Conservation (phyloP, 2,329 filamentous ascomycete genomes). For the Neophaeococcomyces mojaviensis region DNA sequence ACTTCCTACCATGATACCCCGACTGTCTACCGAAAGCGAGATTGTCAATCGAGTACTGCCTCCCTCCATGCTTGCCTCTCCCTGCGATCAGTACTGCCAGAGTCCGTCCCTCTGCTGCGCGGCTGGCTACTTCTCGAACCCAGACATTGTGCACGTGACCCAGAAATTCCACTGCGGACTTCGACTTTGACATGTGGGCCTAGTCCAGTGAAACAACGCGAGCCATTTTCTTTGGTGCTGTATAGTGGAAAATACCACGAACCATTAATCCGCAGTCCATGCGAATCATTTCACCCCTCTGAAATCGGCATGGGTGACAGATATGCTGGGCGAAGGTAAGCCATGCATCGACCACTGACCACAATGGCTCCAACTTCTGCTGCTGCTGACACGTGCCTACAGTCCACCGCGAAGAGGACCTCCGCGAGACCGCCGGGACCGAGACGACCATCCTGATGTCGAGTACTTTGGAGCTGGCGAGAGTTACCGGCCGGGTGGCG, state of each 20-base stretch:
- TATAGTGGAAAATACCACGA: too few relatives aligned
- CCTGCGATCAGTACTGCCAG: too few relatives aligned
- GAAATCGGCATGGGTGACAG: slow-evolving; percentile 4
- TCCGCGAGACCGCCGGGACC: slow-evolving; percentile 19
- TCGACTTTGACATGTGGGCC: too few relatives aligned
- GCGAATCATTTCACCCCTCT: too few relatives aligned
- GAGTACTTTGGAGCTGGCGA: slow-evolving; percentile 23
- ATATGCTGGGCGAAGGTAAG: slow-evolving; percentile 7
- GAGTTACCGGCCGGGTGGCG: slow-evolving; percentile 24
- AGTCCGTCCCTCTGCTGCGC: too few relatives aligned
- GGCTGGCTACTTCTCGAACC: too few relatives aligned
- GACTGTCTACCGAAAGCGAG: neutral
- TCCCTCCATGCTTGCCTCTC: too few relatives aligned
- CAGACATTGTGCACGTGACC: too few relatives aligned
- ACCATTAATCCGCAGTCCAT: too few relatives aligned
- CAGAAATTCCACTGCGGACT: too few relatives aligned
- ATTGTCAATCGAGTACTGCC: neutral
- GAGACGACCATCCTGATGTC: slow-evolving; percentile 20
- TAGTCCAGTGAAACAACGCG: too few relatives aligned
- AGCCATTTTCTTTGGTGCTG: too few relatives aligned
- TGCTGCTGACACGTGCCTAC: neutral
- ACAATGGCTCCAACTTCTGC: neutral
- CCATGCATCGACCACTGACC: neutral
- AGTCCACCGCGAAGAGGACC: slow-evolving; percentile 10
- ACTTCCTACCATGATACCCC: neutral